A percentile compares a stretch with the other conserved stretches of the same genome.
Evolutionary conservation across 73 alveolate genomes (phyloP).

Genomic region (Stentor coeruleus): DNA sequence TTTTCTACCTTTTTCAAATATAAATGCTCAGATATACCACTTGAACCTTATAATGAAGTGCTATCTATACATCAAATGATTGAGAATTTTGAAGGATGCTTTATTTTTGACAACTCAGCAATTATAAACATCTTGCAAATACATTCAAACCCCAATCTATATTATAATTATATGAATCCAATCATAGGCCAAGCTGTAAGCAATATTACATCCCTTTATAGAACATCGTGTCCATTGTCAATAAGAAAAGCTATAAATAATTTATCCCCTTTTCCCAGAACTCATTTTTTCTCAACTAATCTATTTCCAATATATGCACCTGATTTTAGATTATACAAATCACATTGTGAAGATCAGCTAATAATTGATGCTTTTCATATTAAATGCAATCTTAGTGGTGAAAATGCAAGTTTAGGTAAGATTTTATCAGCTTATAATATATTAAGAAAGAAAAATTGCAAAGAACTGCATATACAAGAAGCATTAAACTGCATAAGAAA

Average conservation of each 20-base stretch:
- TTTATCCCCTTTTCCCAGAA: not conserved
- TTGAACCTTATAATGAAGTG: slow-evolving; percentile 91
- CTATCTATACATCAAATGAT: slow-evolving; percentile 75
- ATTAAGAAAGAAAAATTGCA: slow-evolving; percentile 59
- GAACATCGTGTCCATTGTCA: slow-evolving; percentile 38
- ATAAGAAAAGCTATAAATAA: slow-evolving; percentile 33
- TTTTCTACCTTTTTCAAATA: slow-evolving; percentile 83
- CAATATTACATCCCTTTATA: slow-evolving; percentile 47
- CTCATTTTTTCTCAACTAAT: not conserved
- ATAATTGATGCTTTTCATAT: not conserved
- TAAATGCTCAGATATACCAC: slow-evolving; percentile 82
- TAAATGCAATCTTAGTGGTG: not conserved
- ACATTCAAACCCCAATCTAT: not conserved
- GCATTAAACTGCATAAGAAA: slow-evolving; percentile 34
- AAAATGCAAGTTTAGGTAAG: not conserved
- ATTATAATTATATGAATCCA: slow-evolving; percentile 29
- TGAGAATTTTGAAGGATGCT: slow-evolving; percentile 76
- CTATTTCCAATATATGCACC: slow-evolving; percentile 46
- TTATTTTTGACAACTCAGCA: slow-evolving; percentile 72
- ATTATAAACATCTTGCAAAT: not conserved
- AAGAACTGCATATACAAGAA: not conserved
- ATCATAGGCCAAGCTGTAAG: slow-evolving; percentile 38
- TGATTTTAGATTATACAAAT: slow-evolving; percentile 34
- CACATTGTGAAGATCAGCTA: not conserved
- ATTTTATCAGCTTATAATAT: not conserved